Evolutionary conservation across 305 asterid species (phyloP), one percentile per base, ranked within the genome.

Genomic region (Salvia sclarea): DNA sequence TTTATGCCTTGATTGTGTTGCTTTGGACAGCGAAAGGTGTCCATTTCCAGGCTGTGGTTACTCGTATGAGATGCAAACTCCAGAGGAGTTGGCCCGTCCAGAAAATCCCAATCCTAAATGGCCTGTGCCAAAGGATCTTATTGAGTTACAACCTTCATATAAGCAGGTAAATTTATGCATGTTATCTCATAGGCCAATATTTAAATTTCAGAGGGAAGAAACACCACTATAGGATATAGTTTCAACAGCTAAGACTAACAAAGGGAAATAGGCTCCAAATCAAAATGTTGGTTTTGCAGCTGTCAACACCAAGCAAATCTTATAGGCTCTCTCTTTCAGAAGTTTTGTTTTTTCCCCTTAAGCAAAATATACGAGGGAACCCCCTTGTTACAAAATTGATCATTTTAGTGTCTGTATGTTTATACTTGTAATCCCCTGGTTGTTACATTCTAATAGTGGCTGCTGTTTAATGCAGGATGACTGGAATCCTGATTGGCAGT

Each of bases 401-500:
- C 45, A 66, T 76, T 45, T 35, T 59, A 33, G 22, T 75, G 52
- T 6, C 21, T 48, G 44, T 72, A 10, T 41, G 17, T 52, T 33
- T 68, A 20, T 71, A 55, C 21, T 50, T 25, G 52, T 56, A 6
- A 38, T 63, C 58, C 64, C 40, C 43, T 14, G 62, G 30, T 57
- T 30, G 53, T 13, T 45, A 21, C 13, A 41, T 69, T 60, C 69
- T 63, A 50, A 66, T 71, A 71, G 47, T n/a, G 50, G 53, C 71
- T 28, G 22, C 20, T 75, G 31, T 75, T 60, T 73, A 59, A 76
- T 76, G 75, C 83, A 93, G 98, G 98, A 93, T 73, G 91, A 86
- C 79, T 94, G 99, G 99, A 87, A 94, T 86, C 99, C 97, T 75
- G 96, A 94, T 79, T 94, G 99, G 99, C 90, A 88, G 79, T 94